Evolutionary conservation across 352 stramenopile genomes (phyloP).

Genomic region (Pythium sukuiense): DNA sequence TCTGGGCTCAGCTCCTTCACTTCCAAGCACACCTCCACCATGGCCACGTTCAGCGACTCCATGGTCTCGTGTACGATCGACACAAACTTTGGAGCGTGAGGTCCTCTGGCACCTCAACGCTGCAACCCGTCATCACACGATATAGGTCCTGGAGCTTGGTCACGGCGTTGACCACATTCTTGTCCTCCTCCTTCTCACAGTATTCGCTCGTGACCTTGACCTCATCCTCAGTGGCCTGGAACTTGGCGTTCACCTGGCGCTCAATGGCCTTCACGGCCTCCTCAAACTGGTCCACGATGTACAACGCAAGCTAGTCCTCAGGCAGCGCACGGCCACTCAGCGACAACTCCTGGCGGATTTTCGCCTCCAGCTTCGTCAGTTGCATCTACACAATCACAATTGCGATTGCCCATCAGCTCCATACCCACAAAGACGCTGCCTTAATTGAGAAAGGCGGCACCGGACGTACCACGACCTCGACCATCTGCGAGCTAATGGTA

Average conservation of each 20-base stretch:
- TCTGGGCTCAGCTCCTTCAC: conserved; percentile 86
- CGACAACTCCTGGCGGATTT: conserved; percentile 87
- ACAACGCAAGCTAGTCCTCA: conserved; percentile 84
- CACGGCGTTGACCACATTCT: conserved; percentile 80
- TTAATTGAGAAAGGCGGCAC: not conserved
- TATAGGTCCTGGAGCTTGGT: conserved; percentile 88
- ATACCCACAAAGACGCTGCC: too few relatives aligned
- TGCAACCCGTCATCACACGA: conserved; percentile 83
- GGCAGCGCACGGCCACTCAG: conserved; percentile 79
- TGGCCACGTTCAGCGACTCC: conserved; percentile 88
- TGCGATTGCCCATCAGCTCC: not conserved
- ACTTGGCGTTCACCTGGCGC: conserved; percentile 87
- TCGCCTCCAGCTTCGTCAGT: conserved; percentile 83
- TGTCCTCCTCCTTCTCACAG: conserved; percentile 87
- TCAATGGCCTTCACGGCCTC: conserved; percentile 90
- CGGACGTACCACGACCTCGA: conserved; percentile 77
- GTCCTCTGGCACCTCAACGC: conserved; percentile 79
- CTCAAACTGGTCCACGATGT: conserved; percentile 89
- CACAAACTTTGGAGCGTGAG: conserved; percentile 84
- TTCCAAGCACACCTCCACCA: conserved; percentile 87
- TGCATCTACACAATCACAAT: conserved; percentile 56
- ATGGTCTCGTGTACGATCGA: conserved; percentile 90
- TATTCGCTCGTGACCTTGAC: conserved; percentile 87
- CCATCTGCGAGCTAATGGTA: conserved; percentile 89
- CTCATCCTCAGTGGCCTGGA: conserved; percentile 87